Base-by-base conservation (phyloP, 495 filamentous ascomycete species). In the Xylaria longipes region DNA sequence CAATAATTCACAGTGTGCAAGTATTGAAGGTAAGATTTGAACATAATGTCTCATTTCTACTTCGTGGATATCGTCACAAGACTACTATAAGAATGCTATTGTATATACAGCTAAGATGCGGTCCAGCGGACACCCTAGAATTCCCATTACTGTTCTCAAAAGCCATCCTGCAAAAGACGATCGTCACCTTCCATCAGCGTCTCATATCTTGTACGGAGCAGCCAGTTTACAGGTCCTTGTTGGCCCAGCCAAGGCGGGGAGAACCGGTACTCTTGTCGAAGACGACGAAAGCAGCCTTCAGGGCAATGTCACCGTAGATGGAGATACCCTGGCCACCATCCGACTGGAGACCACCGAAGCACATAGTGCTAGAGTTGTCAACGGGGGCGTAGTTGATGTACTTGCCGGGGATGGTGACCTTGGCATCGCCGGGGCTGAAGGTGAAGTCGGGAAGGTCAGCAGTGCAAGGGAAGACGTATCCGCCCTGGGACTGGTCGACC, bases 231-330 rank as follows among this genome's bases (percentile, higher is more conserved):
- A 70, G 52, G 48, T 71, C 62, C 70, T 72, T 72, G 54, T 27
- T 54, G n/a, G 70, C 70, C 39, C 52, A 72, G 29, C 70, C 70
- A 45, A 72, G 65, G 12, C 65, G 70, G 29, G 70, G 70, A 29
- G 64, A 74, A 31, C 71, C 68, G 5, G 60, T n/a, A n/a, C n/a
- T 48, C 60, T 71, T 48, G 74, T 92, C 87, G 73, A 92, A 92
- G 33, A 94, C 87, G 17, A 89, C 91, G 71, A 90, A 92, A 76
- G 90, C 87, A 75, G 85, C 87, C 84, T 93, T 93, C 70, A 94
- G 85, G 81, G 92, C 92, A 65, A 93, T 87, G 72, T 93, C 91
- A 69, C 91, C 91, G 66, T 91, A 89, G 79, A 94, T 92, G 71
- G 84, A 85, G 76, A 91, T 87, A 15, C 82, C 85, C 35, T 91